Evolutionary conservation across 2,329 filamentous ascomycete genomes (phyloP).

Genomic region (Parascedosporium putredinis): DNA sequence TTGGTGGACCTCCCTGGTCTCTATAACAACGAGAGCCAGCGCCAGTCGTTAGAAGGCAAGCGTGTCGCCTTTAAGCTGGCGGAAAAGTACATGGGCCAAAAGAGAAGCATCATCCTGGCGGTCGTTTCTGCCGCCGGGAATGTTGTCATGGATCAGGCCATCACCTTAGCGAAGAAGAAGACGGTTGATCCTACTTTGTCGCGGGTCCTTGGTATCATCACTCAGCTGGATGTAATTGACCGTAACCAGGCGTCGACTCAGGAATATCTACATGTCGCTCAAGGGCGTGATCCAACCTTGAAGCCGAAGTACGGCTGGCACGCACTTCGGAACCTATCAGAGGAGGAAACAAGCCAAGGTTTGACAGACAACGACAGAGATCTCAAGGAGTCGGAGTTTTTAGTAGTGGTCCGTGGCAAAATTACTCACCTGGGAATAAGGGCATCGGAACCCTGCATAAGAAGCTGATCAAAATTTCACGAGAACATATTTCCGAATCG

Average conservation of each 20-base stretch:
- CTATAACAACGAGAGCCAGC: conserved; percentile 36
- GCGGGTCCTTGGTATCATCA: not conserved
- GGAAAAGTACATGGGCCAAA: conserved; percentile 42
- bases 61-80: conserved; percentile 37
- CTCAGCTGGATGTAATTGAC: not conserved
- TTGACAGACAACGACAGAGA: not conserved
- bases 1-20: conserved; percentile 50
- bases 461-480: not conserved
- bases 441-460: not conserved
- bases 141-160: conserved; percentile 47
- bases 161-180: conserved; percentile 28
- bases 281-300: not conserved
- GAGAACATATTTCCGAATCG: not conserved
- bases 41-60: conserved; percentile 33
- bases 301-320: not conserved
- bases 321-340: not conserved
- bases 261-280: not conserved
- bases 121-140: conserved; percentile 48
- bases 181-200: not conserved
- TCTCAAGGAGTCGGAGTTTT: not conserved
- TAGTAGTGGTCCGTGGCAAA: not conserved
- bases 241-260: not conserved
- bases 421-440: not conserved
- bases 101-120: conserved; percentile 48
- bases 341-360: not conserved